A percentile compares a stretch with the other conserved stretches of the same genome.
Evolutionary conservation across 2,329 filamentous ascomycete genomes (phyloP).

Genomic region (Pseudogymnoascus sp.): DNA sequence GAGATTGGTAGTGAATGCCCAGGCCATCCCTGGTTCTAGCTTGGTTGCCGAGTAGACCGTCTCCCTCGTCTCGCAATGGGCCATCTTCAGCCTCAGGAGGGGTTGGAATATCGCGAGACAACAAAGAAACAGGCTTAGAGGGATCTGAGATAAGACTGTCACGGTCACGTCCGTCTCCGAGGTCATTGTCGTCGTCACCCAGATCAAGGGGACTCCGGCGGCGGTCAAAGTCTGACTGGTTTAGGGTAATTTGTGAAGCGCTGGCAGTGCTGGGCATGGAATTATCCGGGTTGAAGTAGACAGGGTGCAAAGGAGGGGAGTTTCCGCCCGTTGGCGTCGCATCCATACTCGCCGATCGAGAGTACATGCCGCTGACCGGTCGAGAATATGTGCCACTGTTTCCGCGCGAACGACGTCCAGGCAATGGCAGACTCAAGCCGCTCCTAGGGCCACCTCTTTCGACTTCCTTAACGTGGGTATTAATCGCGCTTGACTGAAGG

Average conservation of each 20-base stretch:
- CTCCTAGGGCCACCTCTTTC: constrained; percentile 4
- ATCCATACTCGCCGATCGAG: not conserved
- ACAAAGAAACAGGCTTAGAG: not conserved
- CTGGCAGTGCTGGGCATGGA: not conserved
- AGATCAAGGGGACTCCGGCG: not conserved
- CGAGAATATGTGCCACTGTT: constrained; percentile 5
- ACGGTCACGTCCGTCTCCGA: not conserved
- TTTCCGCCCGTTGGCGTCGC: not conserved
- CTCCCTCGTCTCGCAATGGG: not conserved
- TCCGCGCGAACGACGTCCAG: not conserved
- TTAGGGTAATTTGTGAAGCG: not conserved
- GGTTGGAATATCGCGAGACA: not conserved
- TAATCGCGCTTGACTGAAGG: constrained; percentile 52
- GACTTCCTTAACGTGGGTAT: constrained; percentile 33
- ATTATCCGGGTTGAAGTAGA: not conserved
- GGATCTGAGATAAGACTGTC: not conserved
- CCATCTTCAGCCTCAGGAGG: not conserved
- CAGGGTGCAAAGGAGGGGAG: not conserved
- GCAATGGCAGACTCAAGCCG: not conserved
- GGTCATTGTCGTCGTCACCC: not conserved
- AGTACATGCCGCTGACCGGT: constrained; percentile 4
- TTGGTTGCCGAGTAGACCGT: not conserved
- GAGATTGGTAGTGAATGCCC: constrained; percentile 1
- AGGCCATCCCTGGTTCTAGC: not conserved
- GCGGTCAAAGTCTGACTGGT: not conserved